phyloP scores from a whole-genome alignment of 2,329 filamentous ascomycete genomes.

The Aspergillus sp. region DNA sequence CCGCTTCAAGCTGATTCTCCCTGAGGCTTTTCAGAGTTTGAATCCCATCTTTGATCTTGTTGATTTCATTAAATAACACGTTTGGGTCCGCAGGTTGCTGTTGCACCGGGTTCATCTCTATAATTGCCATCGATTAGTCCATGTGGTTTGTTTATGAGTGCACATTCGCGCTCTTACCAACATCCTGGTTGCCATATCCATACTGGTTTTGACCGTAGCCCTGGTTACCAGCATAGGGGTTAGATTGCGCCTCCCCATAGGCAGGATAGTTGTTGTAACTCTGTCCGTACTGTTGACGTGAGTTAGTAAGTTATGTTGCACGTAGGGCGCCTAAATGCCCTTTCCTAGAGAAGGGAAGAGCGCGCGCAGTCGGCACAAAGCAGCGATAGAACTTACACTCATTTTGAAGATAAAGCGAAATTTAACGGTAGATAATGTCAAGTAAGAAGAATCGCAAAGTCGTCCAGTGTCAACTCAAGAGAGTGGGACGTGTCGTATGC shows the following conservation, averaged over 20 bases:
- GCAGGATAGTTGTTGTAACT: slow-evolving; percentile 50
- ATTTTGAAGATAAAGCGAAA: slow-evolving; percentile 12
- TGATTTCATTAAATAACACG: slow-evolving; percentile 80
- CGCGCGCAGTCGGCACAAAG: neutral
- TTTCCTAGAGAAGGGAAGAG: neutral
- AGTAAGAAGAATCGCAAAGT: neutral
- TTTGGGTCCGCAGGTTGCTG: slow-evolving; percentile 59
- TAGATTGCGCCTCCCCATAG: slow-evolving; percentile 40
- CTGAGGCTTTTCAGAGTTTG: slow-evolving; percentile 68
- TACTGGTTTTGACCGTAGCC: slow-evolving; percentile 28
- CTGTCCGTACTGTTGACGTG: slow-evolving; percentile 28
- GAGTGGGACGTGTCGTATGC: neutral
- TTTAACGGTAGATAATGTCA: neutral
- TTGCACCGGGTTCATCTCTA: slow-evolving; percentile 46
- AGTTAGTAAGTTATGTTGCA: slow-evolving; percentile 20
- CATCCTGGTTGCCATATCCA: slow-evolving; percentile 28
- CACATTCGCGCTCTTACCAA: slow-evolving; percentile 25
- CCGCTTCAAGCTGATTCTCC: slow-evolving; percentile 50
- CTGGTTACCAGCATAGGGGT: slow-evolving; percentile 33
- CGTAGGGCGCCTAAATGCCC: neutral
- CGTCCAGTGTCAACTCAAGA: neutral
- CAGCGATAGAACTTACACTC: slow-evolving; percentile 14
- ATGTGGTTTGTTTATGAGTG: neutral
- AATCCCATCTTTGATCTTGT: slow-evolving; percentile 75
- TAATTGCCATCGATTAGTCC: slow-evolving; percentile 1